A percentile compares a stretch with the other conserved stretches of the same genome.
Conservation (phyloP, 768 basidiomycete genomes). For the Leccinum pellstonianum region DNA sequence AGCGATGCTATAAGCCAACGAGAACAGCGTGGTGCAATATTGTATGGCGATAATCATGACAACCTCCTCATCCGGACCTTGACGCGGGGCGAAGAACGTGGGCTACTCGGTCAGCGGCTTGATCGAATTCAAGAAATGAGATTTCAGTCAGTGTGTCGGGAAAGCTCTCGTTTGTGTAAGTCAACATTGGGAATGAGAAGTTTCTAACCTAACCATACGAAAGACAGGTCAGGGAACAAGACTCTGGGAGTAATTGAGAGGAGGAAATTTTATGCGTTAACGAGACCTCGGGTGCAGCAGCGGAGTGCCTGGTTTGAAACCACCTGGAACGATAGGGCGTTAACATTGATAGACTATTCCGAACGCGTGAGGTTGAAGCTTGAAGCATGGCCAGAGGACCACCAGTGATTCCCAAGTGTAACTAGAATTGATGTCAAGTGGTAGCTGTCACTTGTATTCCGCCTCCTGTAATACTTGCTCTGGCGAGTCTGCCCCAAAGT, state of each 20-base stretch:
- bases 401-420: not conserved
- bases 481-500: not conserved
- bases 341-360: too few relatives aligned
- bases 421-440: not conserved
- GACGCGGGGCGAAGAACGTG: conserved; percentile 23
- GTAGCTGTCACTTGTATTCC: not conserved
- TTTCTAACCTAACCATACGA: conserved; percentile 20
- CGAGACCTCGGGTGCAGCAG: too few relatives aligned
- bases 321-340: too few relatives aligned
- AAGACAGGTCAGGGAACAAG: conserved; percentile 24
- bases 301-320: too few relatives aligned
- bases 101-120: conserved; percentile 33
- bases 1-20: not conserved
- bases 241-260: conserved; percentile 19
- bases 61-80: conserved; percentile 24
- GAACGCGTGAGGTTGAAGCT: too few relatives aligned
- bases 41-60: conserved; percentile 34
- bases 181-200: conserved; percentile 8
- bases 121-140: conserved; percentile 26
- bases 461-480: not conserved
- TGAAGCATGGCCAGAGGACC: too few relatives aligned
- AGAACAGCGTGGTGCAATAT: not conserved
- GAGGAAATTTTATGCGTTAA: conserved; percentile 1
- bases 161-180: conserved; percentile 17
- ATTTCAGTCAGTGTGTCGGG: conserved; percentile 14